Conservation (phyloP, 1,284 basidiomycete species). For the Ganoderma boninense region DNA sequence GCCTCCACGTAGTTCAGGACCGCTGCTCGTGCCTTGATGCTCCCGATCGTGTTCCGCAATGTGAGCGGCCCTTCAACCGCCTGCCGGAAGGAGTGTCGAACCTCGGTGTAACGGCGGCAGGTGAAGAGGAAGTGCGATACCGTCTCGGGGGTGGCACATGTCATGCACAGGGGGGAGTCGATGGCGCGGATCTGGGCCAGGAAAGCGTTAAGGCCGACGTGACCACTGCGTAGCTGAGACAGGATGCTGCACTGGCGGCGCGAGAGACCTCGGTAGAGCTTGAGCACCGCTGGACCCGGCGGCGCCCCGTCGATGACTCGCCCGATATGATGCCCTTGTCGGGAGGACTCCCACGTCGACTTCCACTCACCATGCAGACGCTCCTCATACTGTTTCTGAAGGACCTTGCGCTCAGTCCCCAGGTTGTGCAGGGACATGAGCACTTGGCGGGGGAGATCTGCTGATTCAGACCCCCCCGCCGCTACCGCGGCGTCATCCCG, state of each 20-base stretch:
- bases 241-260: slow-evolving; percentile 14
- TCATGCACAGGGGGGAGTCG: slow-evolving; percentile 12
- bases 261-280: neutral
- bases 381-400: no score
- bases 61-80: slow-evolving; percentile 4
- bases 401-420: no score
- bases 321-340: neutral
- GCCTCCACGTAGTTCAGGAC: slow-evolving; percentile 10
- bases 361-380: neutral
- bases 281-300: neutral
- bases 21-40: slow-evolving; percentile 2
- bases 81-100: neutral
- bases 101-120: slow-evolving; percentile 3
- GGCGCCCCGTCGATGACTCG: neutral
- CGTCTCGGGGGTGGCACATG: slow-evolving; percentile 9
- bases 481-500: no score
- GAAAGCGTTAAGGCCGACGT: slow-evolving; percentile 14
- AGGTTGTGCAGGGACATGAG: no score
- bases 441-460: no score
- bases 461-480: no score
- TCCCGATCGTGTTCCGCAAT: slow-evolving; percentile 5
- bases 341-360: neutral
- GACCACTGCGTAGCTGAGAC: slow-evolving; percentile 13
- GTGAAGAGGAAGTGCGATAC: slow-evolving; percentile 10
- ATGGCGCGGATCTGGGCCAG: slow-evolving; percentile 11